A percentile compares a stretch with the other conserved stretches of the same genome.
phyloP scores from a whole-genome alignment of 345 rosid genomes.

The Stellera chamaejasme region DNA sequence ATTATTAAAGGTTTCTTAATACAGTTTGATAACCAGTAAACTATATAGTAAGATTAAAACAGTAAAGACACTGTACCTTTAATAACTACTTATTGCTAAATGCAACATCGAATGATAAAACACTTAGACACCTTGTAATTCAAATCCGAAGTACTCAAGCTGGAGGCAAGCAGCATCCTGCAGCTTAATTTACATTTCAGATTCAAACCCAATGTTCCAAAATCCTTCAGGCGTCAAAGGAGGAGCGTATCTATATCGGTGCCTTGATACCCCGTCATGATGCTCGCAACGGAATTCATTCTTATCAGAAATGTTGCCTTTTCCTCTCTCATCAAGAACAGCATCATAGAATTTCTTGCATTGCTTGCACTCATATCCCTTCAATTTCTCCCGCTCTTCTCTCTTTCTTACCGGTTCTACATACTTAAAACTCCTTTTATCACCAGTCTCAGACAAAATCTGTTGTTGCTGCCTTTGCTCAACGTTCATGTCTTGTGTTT shows the following conservation, averaged over 20 bases:
- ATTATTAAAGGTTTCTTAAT: too few species aligned
- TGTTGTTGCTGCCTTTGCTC: constrained; percentile 32
- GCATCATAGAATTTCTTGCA: constrained; percentile 96
- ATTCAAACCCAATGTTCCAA: constrained; percentile 94
- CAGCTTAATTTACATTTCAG: constrained; percentile 53
- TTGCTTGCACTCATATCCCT: constrained; percentile 81
- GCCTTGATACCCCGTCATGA: constrained; percentile 90
- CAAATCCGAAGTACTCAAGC: too few species aligned
- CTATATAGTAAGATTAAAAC: too few species aligned
- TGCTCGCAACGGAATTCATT: constrained; percentile 64
- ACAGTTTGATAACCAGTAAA: too few species aligned
- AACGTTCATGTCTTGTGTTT: constrained; percentile 59
- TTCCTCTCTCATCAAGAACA: constrained; percentile 45
- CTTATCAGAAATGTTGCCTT: constrained; percentile 19
- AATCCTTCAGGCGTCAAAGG: constrained; percentile 94
- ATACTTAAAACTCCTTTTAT: constrained; percentile 52
- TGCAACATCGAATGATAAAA: too few species aligned
- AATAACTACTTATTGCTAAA: too few species aligned
- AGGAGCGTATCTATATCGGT: constrained; percentile 72
- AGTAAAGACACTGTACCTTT: too few species aligned
- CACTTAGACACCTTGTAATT: too few species aligned
- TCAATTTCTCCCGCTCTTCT: constrained; percentile 59
- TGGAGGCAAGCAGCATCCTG: too few species aligned
- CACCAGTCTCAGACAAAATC: constrained; percentile 25
- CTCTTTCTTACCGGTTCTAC: constrained; percentile 77